Evolutionary conservation across 352 stramenopile species (phyloP), one percentile per base, ranked within the genome.

Genomic region (Discostella stelligera): DNA sequence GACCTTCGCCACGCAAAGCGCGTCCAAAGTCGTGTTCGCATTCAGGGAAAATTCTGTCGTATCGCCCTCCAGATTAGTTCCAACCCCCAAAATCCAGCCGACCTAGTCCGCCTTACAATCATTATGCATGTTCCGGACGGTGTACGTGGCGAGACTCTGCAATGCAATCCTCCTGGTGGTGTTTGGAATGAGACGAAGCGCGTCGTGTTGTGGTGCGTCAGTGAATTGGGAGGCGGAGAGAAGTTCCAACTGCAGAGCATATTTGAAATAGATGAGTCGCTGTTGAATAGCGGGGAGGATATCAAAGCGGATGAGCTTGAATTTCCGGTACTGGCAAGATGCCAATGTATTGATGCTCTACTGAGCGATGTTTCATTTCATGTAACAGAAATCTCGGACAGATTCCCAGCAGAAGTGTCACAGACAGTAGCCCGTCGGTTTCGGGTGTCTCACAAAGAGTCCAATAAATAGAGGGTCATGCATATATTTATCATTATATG

Each of bases 51-150:
- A 49, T 55, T 81, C 64, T 89, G 79, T 58, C 71, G 87, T 20
- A 79, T 92, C 3, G 87, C 87, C 2, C 71, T 92, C 1, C 87
- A 92, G 58, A 90, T 92, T 30, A 91, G 84, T 76, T 91, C 84
- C 14, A 32, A 32, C 27, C 87, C 87, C 23, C 75, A 88, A 60
- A 92, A 92, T 62, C 76, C 87, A 50, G 82, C 82, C 21, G 76
- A 77, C 53, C 60, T 92, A 9, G 84, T 82, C 16, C 79, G 91
- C 41, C 73, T 92, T 14, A 91, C 85, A 3, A 89, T 92, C 30
- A 87, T 91, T 18, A 91, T 92, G 84, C 74, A 80, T n/a, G 83
- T 91, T 41, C 83, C 84, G 32, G 13, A 74, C 6, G 74, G 58
- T 54, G 66, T 91, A 3, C 69, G 60, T 9, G 87, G 87, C 39